Percentiles rank a stretch among this genome's conserved stretches.
Evolutionary conservation across 352 stramenopile genomes (phyloP).

Genomic region (Phytophthora multivora): DNA sequence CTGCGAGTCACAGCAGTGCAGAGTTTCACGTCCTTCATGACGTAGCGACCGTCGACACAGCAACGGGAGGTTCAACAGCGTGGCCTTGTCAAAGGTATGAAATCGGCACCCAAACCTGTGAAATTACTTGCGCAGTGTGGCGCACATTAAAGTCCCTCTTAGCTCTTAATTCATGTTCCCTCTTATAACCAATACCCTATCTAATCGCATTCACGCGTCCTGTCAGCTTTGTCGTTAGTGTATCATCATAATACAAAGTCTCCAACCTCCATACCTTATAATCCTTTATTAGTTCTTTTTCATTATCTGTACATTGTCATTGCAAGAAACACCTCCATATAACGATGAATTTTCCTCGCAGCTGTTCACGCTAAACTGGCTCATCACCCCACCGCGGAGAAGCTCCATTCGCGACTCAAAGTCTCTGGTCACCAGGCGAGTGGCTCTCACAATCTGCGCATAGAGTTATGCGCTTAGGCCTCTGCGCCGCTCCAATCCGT

Average conservation of each 20-base stretch:
- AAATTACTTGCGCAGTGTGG: not conserved
- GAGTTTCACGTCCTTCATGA: too few relatives aligned
- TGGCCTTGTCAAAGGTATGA: too few relatives aligned
- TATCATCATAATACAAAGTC: not conserved
- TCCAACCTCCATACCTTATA: not conserved
- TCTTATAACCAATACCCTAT: not conserved
- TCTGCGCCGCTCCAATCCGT: constrained; percentile 15
- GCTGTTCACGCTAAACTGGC: constrained; percentile 13
- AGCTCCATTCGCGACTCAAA: not conserved
- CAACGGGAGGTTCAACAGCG: too few relatives aligned
- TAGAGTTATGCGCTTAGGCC: constrained; percentile 33
- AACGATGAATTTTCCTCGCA: not conserved
- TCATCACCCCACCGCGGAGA: constrained; percentile 13
- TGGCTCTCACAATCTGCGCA: constrained; percentile 31
- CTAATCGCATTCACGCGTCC: not conserved
- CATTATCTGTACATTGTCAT: too few relatives aligned
- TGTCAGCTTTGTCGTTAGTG: not conserved
- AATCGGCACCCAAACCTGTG: not conserved
- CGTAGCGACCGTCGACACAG: too few relatives aligned
- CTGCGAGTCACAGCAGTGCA: not conserved
- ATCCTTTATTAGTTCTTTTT: too few relatives aligned
- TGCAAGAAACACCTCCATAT: too few relatives aligned
- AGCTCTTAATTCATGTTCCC: too few relatives aligned
- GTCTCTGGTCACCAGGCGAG: constrained; percentile 17
- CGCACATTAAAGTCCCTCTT: not conserved